A percentile compares a stretch with the other conserved stretches of the same genome.
Evolutionary conservation across 768 basidiomycete genomes (phyloP).

Genomic region (Tricholoma flavovirens): DNA sequence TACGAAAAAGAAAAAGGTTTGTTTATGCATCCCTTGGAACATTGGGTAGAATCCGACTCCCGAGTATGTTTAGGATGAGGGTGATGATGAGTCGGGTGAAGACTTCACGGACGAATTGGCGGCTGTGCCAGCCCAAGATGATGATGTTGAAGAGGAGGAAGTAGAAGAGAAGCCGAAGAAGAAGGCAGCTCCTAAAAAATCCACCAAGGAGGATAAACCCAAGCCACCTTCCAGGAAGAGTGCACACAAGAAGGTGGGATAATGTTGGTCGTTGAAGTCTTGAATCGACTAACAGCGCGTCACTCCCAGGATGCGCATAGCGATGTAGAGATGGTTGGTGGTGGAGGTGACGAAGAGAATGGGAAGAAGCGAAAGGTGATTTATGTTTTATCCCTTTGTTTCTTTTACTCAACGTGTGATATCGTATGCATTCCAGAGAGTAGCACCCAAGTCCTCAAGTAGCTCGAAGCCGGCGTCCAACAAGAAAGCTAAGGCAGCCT

Average conservation of each 20-base stretch:
- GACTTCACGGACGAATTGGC: constrained; percentile 39
- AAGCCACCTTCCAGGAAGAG: constrained; percentile 33
- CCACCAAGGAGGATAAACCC: constrained; percentile 22
- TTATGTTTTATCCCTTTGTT: neutral
- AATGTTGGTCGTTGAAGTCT: neutral
- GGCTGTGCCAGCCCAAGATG: constrained; percentile 31
- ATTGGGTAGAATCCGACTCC: neutral
- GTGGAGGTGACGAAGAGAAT: constrained; percentile 29
- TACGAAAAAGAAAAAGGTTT: constrained; percentile 38
- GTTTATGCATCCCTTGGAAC: constrained; percentile 5
- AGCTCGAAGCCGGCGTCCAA: constrained; percentile 42
- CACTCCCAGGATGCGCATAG: constrained; percentile 26
- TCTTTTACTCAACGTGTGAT: constrained; percentile 3
- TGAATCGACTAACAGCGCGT: neutral
- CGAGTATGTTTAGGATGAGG: constrained; percentile 17
- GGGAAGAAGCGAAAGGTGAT: constrained; percentile 71
- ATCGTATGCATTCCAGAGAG: constrained; percentile 25
- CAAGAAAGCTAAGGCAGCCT: constrained; percentile 39
- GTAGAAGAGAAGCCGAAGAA: constrained; percentile 40
- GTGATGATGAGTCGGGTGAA: constrained; percentile 36
- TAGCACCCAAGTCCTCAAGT: constrained; percentile 32
- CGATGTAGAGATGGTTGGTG: constrained; percentile 37
- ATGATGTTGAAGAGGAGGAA: constrained; percentile 33
- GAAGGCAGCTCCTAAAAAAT: constrained; percentile 33
- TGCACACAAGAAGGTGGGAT: constrained; percentile 15